Conservation (phyloP, 2,329 filamentous ascomycete species). For the Tolypocladium ovalisporum region DNA sequence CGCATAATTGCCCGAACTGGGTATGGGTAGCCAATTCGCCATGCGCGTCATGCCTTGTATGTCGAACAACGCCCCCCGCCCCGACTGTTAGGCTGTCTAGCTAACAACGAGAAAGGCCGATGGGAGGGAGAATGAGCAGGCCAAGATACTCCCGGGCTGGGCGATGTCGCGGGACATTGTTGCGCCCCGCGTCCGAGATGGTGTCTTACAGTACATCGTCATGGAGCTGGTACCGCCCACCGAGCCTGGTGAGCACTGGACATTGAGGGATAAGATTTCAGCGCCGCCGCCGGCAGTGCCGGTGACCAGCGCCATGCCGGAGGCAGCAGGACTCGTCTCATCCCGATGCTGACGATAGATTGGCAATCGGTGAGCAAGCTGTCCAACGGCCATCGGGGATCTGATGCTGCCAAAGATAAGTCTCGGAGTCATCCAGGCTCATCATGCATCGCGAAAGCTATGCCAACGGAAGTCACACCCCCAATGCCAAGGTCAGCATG, state of each 20-base stretch:
- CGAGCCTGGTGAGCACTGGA: conserved; percentile 26
- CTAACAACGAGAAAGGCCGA: conserved; percentile 27
- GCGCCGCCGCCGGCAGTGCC: conserved; percentile 6
- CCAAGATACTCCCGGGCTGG: conserved; percentile 14
- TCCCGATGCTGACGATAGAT: not conserved
- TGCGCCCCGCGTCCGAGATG: conserved; percentile 33
- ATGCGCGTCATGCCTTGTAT: conserved; percentile 39
- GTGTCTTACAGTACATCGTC: conserved; percentile 34
- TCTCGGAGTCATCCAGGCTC: not conserved
- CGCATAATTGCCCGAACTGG: conserved; percentile 42
- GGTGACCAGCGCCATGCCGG: conserved; percentile 4
- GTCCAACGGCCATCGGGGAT: not conserved
- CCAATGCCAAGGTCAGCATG: not conserved
- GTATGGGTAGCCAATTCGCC: conserved; percentile 40
- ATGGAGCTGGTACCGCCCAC: conserved; percentile 32
- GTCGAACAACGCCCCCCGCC: conserved; percentile 12
- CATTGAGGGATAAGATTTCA: conserved; percentile 21
- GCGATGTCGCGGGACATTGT: conserved; percentile 28
- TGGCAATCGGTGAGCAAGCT: not conserved
- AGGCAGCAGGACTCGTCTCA: not conserved
- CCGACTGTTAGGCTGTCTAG: not conserved
- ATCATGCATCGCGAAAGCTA: not conserved
- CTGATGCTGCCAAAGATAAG: not conserved
- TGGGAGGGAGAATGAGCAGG: conserved; percentile 33
- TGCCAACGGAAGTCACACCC: not conserved